These are phyloP conservation scores for Eutrema japonicum DNA, from an alignment of 345 rosid species.

Conservation along the genomic window DNA sequence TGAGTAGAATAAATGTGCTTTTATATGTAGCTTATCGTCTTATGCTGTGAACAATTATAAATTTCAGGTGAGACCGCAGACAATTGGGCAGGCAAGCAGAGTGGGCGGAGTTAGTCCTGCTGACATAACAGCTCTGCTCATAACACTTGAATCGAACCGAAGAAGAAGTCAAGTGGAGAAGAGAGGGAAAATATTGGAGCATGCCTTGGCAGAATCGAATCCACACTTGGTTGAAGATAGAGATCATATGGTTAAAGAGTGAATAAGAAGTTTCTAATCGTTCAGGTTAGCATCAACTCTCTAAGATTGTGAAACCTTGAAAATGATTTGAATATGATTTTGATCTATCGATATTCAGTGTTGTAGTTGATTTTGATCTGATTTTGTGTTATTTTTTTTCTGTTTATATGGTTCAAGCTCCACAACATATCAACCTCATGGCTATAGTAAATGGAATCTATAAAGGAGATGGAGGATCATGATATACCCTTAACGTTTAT, in stretches of 20 bases:
- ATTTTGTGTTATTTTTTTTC: too few relatives aligned
- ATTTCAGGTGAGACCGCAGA: constrained; percentile 87
- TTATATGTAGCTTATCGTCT: constrained; percentile 15
- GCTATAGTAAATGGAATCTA: too few relatives aligned
- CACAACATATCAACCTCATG: too few relatives aligned
- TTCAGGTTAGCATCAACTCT: constrained; percentile 22
- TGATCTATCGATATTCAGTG: neutral
- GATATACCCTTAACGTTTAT: too few relatives aligned
- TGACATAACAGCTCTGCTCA: constrained; percentile 86
- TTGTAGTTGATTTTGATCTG: neutral
- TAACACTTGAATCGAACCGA: constrained; percentile 75
- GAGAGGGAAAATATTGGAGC: constrained; percentile 55
- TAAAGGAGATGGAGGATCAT: too few relatives aligned
- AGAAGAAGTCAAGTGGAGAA: constrained; percentile 64
- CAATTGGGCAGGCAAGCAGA: constrained; percentile 92
- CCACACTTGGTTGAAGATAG: constrained; percentile 26
- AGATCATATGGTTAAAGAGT: constrained; percentile 32
- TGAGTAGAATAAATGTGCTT: constrained; percentile 8
- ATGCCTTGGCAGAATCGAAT: constrained; percentile 46
- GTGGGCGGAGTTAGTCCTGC: constrained; percentile 98
- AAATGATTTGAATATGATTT: neutral
- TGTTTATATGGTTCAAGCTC: too few relatives aligned
- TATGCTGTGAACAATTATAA: constrained; percentile 17
- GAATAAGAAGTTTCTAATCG: constrained; percentile 5
- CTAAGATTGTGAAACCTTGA: constrained; percentile 13